These are phyloP conservation scores for Helminthosporium solani DNA, from an alignment of 2,329 filamentous ascomycete species.

Conservation along the genomic window DNA sequence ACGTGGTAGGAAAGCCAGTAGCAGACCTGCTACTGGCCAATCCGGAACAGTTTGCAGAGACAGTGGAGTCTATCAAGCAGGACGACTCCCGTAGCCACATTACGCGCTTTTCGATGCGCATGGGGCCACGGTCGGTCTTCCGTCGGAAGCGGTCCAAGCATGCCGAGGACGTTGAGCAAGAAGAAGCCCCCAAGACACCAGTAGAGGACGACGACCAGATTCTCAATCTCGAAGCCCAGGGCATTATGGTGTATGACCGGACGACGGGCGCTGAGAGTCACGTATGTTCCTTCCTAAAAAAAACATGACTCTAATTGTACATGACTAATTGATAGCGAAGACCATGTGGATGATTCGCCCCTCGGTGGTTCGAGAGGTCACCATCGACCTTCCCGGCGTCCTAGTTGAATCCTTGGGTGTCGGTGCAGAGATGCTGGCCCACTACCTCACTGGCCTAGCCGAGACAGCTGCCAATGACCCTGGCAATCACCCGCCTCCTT, in stretches of 20 bases:
- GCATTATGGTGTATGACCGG: slow-evolving; percentile 96
- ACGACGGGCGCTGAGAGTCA: slow-evolving; percentile 84
- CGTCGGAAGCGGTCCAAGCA: slow-evolving; percentile 30
- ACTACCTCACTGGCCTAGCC: slow-evolving; percentile 85
- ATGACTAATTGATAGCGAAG: slow-evolving; percentile 60
- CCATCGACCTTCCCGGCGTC: slow-evolving; percentile 86
- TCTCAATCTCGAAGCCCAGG: slow-evolving; percentile 88
- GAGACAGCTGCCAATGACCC: slow-evolving; percentile 77
- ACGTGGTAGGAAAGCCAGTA: slow-evolving; percentile 74
- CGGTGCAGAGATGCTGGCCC: slow-evolving; percentile 89
- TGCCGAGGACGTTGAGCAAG: slow-evolving; percentile 16
- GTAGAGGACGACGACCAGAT: slow-evolving; percentile 45
- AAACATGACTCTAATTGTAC: neutral
- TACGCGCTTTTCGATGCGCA: slow-evolving; percentile 45
- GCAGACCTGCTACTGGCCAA: slow-evolving; percentile 77
- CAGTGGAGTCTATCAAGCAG: slow-evolving; percentile 78
- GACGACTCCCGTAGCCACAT: slow-evolving; percentile 93
- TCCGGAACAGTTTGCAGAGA: slow-evolving; percentile 75
- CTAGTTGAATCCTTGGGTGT: slow-evolving; percentile 93
- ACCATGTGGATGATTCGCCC: slow-evolving; percentile 99
- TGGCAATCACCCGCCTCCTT: slow-evolving; percentile 73
- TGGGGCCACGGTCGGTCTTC: slow-evolving; percentile 41
- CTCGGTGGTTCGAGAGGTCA: slow-evolving; percentile 86
- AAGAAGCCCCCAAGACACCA: slow-evolving; percentile 32
- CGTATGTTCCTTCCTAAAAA: slow-evolving; percentile 59